Evolutionary conservation across 2,329 filamentous ascomycete genomes (phyloP).

Genomic region (Pseudocercospora musae): DNA sequence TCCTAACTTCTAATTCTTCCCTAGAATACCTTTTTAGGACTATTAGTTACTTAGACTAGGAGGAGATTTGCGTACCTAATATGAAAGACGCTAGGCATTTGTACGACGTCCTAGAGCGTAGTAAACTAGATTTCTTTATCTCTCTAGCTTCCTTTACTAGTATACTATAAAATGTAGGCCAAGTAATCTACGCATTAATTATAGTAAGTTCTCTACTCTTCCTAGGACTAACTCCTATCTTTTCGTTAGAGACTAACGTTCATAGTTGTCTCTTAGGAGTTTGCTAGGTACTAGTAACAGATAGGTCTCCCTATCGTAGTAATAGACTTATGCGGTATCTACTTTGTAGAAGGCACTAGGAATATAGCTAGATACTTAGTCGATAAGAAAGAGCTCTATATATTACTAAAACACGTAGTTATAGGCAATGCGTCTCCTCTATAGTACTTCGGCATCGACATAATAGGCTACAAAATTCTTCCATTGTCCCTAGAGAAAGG

Average conservation of each 20-base stretch:
- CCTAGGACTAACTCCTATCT: background rate
- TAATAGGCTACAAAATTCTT: background rate
- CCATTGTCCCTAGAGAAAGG: background rate
- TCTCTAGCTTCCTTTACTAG: constrained; percentile 48
- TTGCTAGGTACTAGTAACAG: constrained; percentile 35
- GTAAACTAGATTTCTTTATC: constrained; percentile 33
- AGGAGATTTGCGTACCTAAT: constrained; percentile 24
- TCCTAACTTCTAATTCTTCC: background rate
- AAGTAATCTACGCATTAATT: constrained; percentile 54
- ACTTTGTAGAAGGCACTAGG: background rate
- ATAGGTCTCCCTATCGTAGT: constrained; percentile 45
- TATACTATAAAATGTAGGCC: constrained; percentile 55
- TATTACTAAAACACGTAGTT: constrained; percentile 4
- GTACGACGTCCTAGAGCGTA: constrained; percentile 8
- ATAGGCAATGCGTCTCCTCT: background rate
- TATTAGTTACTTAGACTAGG: constrained; percentile 6
- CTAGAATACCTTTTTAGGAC: constrained; percentile 8
- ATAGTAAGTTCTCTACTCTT: background rate
- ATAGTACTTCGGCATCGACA: background rate
- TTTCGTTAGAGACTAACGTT: background rate
- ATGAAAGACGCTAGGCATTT: constrained; percentile 33
- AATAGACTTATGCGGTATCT: constrained; percentile 53
- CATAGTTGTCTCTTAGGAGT: constrained; percentile 18
- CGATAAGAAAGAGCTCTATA: background rate
- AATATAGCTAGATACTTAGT: background rate